Evolutionary conservation across 306 rosid genomes (phyloP), one percentile per base, ranked within the genome.

Genomic region (Fragaria vesca): DNA sequence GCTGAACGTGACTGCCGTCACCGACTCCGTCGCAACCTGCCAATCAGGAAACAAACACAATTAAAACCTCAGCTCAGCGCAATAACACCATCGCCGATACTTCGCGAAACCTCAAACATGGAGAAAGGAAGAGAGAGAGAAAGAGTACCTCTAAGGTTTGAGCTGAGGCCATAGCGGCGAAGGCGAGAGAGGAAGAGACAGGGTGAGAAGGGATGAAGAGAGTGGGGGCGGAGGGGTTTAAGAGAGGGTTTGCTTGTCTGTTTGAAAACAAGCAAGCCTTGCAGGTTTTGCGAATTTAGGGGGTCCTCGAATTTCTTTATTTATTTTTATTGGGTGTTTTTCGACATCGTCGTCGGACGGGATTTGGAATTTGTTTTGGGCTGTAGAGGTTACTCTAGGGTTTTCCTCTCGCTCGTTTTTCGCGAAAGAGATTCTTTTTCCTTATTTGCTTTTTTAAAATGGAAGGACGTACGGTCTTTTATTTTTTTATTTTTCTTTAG

Each of bases 1-100:
- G 74, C 96, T 79, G 83, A 92, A 95, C 4, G 79, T 80, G 20
- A 95, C 92, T 1, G 85, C 83, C 81, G 87, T 81, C 1, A 91
- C 88, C 30, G 81, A 74, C 72, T 88, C 88, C 6, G 97, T 82
- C 9, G 89, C 88, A n/a, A 79, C 90, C 97, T 89, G 88, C 74
- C 15, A 84, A 85, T 69, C 13, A 2, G 0, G 21, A 13, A 13
- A 51, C 66, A 61, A 12, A 26, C 17, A 26, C 34, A 60, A 63
- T 7, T 9, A 4, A 17, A n/a, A 30, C 40, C 52, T 12, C 51
- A 8, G 5, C 54, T 10, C 66, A 67, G 24, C 32, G 2, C 46
- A 47, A 30, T 32, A 76, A 28, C 21, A 42, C 13, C 45, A n/a
- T 43, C 2, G 32, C 26, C 1, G 0, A 54, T 2, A 6, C 6